Base-by-base conservation (phyloP, 768 basidiomycete genomes). In the Rhizopogon vesiculosus region DNA sequence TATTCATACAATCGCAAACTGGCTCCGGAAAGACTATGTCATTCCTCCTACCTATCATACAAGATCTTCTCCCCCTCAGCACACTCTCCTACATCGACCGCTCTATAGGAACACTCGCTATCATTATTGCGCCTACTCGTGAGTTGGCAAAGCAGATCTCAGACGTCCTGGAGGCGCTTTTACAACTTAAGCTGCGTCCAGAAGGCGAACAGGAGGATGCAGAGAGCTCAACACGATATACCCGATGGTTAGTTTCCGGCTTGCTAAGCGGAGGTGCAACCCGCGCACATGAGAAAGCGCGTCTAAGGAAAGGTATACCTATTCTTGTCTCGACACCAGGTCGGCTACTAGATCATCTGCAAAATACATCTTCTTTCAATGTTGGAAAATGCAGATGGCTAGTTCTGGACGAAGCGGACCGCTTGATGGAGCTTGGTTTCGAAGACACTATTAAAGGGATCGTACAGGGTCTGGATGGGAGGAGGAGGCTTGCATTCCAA, bases 361-460 rank as follows among this genome's bases (percentile, higher is more conserved):
- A 98, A 69, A 95, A 96, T 64, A 98, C 97, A 0, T 83, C 90
- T 0, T 87, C 92, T 0, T 93, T 99, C 72, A 87, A 94, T 57
- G 82, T 95, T 54, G 93, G 89, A 51, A 96, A 95, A 73, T 92
- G 91, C 68, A 84, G 91, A 45, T 99, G 96, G 93, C 78, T 99
- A 31, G 86, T 99, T 8, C 83, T 98, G 25, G 97, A 99, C 66
- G 97, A 99, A 74, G 95, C 96, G 6, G 97, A 99, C 72, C 80
- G 94, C 42, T 74, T 99, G 50, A 98, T 98, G 95, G 95, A 98
- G 60, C 83, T 98, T 42, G 97, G 97, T 0, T 99, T 99, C 59
- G 95, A 97, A 69, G 94, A 98, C 66, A 92, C 93, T 0, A 89
- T 99, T 63, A 83, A 81, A 54, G 93, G 92, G 1, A 97, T 98